Percentiles rank a stretch among this genome's conserved stretches.
These are phyloP conservation scores for Melampsora occidentalis DNA, from an alignment of 1,284 basidiomycete genomes.

Conservation along the genomic window DNA sequence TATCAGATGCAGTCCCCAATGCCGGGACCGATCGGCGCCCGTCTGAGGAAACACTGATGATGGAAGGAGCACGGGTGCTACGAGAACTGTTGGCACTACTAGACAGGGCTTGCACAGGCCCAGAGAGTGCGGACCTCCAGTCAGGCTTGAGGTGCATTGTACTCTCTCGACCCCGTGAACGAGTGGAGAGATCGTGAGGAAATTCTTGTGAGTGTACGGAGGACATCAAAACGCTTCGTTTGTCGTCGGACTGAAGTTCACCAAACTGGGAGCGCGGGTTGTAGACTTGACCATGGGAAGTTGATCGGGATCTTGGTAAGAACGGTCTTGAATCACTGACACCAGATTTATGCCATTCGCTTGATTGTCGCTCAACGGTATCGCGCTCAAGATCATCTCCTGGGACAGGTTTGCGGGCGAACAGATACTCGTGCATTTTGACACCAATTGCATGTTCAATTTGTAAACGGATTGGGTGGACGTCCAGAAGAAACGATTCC, in stretches of 20 bases:
- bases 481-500: slow-evolving; percentile 72
- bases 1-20: slow-evolving; percentile 2
- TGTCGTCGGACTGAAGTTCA: slow-evolving; percentile 21
- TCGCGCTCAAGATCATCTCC: slow-evolving; percentile 20
- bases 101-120: background rate
- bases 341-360: slow-evolving; percentile 47
- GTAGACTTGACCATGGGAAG: background rate
- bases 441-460: slow-evolving; percentile 78
- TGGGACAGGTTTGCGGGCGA: slow-evolving; percentile 50
- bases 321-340: slow-evolving; percentile 3
- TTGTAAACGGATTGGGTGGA: slow-evolving; percentile 84
- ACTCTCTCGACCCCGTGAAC: slow-evolving; percentile 21
- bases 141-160: slow-evolving; percentile 33
- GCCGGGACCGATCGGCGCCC: slow-evolving; percentile 16
- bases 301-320: slow-evolving; percentile 24
- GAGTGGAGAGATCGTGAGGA: background rate
- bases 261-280: background rate
- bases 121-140: slow-evolving; percentile 21
- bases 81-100: slow-evolving; percentile 5
- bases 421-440: slow-evolving; percentile 85
- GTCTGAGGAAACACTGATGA: slow-evolving; percentile 33
- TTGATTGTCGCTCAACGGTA: slow-evolving; percentile 51
- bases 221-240: background rate
- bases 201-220: slow-evolving; percentile 23
- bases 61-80: slow-evolving; percentile 21